Base-by-base conservation (phyloP, 495 filamentous ascomycete species). In the Penicillium paradoxum region DNA sequence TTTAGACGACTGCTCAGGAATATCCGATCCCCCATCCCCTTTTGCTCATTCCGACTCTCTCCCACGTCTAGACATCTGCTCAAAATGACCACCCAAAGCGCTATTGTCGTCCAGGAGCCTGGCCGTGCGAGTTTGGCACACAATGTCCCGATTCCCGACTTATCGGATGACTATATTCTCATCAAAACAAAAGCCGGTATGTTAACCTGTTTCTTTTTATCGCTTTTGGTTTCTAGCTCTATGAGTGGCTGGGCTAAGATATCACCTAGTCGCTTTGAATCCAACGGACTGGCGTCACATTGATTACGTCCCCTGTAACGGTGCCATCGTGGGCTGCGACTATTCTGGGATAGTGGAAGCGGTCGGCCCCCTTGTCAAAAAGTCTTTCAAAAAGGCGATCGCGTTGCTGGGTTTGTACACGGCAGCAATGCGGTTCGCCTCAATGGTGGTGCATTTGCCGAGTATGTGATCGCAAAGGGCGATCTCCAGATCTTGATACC, bases 261-360 rank as follows among this genome's bases (percentile, higher is more conserved):
- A 25, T 34, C 14, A 29, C 9, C 17, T 17, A 58, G 71, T 81
- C 32, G 80, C 77, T 8, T 58, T 82, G 25, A 83, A 83, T 48
- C 79, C 79, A 25, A 79, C 74, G 7, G 80, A 80, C 61, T 80
- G 75, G 72, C 82, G 82, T 56, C 70, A 72, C 34, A 61, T 81
- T 17, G 72, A 77, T 43, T 46, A 36, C 11, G 45, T 54, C 34
- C 18, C 53, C 30, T 54, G 56, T 17, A 48, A 45, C 1, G 72
- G 68, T 9, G 54, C 65, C 25, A 72, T 76, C 22, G 66, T 76
- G 14, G 81, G 82, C 53, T 75, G 76, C 51, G 81, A 85, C 54
- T 82, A 74, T 63, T 67, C 78, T 6, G 82, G 82, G 37, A 57
- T 74, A 1, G 74, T 85, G 21, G 78, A 78, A 29, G 69, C 71